Evolutionary conservation across 805 yeast genomes (phyloP).

Genomic region (Teunomyces kruisii): DNA sequence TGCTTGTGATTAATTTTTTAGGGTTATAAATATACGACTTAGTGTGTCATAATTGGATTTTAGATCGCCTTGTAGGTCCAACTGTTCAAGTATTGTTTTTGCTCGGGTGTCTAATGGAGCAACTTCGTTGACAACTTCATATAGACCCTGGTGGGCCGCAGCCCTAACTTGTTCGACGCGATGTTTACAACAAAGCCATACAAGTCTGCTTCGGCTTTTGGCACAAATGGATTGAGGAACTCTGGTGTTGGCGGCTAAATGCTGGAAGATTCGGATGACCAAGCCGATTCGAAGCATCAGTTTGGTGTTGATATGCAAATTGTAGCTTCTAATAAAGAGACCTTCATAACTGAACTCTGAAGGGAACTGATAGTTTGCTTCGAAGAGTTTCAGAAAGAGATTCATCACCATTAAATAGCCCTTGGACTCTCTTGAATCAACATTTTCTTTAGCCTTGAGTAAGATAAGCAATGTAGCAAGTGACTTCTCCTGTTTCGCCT

Average conservation of each 20-base stretch:
- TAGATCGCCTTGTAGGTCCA: not conserved
- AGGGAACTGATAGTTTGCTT: conserved; percentile 35
- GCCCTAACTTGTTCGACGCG: conserved; percentile 29
- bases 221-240: conserved; percentile 6
- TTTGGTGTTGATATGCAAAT: conserved; percentile 53
- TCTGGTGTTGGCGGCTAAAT: conserved; percentile 20
- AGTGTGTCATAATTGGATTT: not conserved
- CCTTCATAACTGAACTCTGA: conserved; percentile 24
- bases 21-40: conserved; percentile 8
- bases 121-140: conserved; percentile 32
- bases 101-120: conserved; percentile 1
- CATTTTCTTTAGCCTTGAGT: conserved; percentile 10
- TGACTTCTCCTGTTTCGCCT: conserved; percentile 6
- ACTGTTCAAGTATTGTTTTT: conserved; percentile 6
- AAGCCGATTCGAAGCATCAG: conserved; percentile 36
- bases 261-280: conserved; percentile 46
- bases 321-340: conserved; percentile 50
- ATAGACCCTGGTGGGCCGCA: conserved; percentile 43
- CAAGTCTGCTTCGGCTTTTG: conserved; percentile 17
- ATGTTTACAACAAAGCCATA: conserved; percentile 32
- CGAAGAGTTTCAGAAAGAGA: conserved; percentile 39
- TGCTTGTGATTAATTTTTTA: not conserved
- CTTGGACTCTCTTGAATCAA: conserved; percentile 20
- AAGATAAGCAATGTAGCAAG: conserved; percentile 17
- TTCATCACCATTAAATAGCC: conserved; percentile 23